Evolutionary conservation across 768 basidiomycete genomes (phyloP).

Genomic region (Coprinopsis strossmayeri): DNA sequence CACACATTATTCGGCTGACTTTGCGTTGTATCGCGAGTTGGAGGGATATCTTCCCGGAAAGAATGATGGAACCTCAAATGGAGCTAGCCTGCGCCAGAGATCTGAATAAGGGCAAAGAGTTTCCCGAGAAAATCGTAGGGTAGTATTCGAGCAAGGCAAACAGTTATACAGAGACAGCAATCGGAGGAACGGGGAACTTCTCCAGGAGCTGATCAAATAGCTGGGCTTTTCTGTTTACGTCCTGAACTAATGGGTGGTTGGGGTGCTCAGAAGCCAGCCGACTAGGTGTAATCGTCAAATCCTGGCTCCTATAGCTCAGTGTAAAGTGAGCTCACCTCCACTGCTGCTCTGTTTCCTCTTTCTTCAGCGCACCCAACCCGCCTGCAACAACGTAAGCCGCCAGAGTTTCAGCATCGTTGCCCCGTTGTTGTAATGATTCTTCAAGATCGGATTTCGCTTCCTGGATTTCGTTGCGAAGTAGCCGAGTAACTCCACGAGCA

Average conservation of each 20-base stretch:
- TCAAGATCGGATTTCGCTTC: conserved; percentile 80
- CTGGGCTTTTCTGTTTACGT: conserved; percentile 52
- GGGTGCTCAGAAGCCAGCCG: conserved; percentile 47
- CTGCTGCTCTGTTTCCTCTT: conserved; percentile 54
- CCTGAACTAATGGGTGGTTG: conserved; percentile 60
- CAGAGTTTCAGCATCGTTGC: conserved; percentile 57
- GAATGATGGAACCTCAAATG: too few relatives aligned
- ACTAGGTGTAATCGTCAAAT: too few relatives aligned
- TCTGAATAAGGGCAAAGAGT: too few relatives aligned
- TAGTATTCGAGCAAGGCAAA: too few relatives aligned
- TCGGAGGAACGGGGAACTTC: conserved; percentile 56
- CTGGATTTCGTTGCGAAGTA: conserved; percentile 66
- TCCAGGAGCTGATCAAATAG: conserved; percentile 57
- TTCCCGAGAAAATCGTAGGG: too few relatives aligned
- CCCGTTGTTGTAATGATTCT: conserved; percentile 59
- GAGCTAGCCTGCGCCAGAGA: too few relatives aligned
- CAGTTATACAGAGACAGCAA: conserved; percentile 8
- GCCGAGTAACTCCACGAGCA: conserved; percentile 72
- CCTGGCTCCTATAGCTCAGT: neutral
- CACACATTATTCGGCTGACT: too few relatives aligned
- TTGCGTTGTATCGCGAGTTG: too few relatives aligned
- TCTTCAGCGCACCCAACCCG: conserved; percentile 52
- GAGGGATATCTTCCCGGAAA: too few relatives aligned
- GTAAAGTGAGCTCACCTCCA: conserved; percentile 52
- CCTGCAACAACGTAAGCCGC: conserved; percentile 62